These are phyloP conservation scores for Pleomassaria siparia DNA, from an alignment of 2,329 filamentous ascomycete genomes.

Conservation along the genomic window DNA sequence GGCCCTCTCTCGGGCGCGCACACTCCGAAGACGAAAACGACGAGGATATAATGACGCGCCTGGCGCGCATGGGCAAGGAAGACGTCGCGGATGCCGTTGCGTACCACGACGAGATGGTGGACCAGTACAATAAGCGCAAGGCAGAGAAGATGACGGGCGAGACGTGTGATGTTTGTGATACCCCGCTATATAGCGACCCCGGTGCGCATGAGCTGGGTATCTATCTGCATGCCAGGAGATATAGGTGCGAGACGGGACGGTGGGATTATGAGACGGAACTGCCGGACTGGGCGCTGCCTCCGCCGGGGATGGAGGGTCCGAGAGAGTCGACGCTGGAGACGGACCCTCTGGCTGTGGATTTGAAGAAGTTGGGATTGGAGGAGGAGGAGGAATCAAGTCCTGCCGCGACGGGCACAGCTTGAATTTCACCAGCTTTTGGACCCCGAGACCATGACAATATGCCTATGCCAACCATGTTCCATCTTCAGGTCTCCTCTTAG, in stretches of 20 bases:
- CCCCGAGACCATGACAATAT: neutral
- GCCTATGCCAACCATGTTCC: neutral
- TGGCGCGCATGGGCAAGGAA: slow-evolving; percentile 90
- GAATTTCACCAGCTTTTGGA: neutral
- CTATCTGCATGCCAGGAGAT: slow-evolving; percentile 89
- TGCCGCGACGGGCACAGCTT: neutral
- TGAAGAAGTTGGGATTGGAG: slow-evolving; percentile 44
- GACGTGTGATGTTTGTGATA: slow-evolving; percentile 77
- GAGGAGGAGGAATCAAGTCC: too few species aligned
- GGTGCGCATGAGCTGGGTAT: slow-evolving; percentile 87
- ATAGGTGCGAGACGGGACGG: slow-evolving; percentile 76
- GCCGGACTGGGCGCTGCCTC: slow-evolving; percentile 85
- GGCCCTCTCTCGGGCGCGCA: slow-evolving; percentile 69
- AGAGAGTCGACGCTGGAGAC: slow-evolving; percentile 60
- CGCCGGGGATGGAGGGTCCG: slow-evolving; percentile 70
- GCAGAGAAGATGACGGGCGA: slow-evolving; percentile 92
- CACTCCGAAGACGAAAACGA: slow-evolving; percentile 74
- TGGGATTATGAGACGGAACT: slow-evolving; percentile 88
- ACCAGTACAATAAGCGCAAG: slow-evolving; percentile 83
- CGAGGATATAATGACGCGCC: slow-evolving; percentile 82
- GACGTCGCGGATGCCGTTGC: slow-evolving; percentile 88
- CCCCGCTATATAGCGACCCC: slow-evolving; percentile 90
- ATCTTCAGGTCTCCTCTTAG: neutral
- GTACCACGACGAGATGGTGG: slow-evolving; percentile 92
- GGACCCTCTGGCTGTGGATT: slow-evolving; percentile 49